A percentile compares a stretch with the other conserved stretches of the same genome.
Evolutionary conservation across 371 early-diverging fungal species (phyloP).

Genomic region (Zychaea mexicana): DNA sequence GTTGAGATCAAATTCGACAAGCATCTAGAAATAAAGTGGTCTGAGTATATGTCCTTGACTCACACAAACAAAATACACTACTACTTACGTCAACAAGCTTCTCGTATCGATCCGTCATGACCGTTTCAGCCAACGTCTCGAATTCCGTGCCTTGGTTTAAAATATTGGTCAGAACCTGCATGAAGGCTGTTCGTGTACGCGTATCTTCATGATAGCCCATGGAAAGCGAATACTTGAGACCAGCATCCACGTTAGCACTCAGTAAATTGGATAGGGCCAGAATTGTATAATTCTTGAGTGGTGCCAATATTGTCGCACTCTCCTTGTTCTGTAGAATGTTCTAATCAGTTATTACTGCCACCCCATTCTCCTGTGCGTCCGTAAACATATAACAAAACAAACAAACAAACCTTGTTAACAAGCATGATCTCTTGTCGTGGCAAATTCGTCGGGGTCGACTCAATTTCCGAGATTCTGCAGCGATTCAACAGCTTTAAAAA

Average conservation of each 20-base stretch:
- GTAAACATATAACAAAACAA: background rate
- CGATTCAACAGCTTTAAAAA: constrained; percentile 86
- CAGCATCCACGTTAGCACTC: constrained; percentile 89
- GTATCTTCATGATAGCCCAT: constrained; percentile 94
- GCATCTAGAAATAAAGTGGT: constrained; percentile 30
- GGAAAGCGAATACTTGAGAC: constrained; percentile 85
- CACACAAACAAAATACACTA: background rate
- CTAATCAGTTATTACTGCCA: too few relatives aligned
- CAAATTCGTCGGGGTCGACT: constrained; percentile 10
- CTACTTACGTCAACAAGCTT: constrained; percentile 74
- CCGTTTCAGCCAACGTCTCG: constrained; percentile 79
- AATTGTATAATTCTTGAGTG: constrained; percentile 83
- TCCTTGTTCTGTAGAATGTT: constrained; percentile 60
- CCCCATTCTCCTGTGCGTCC: too few relatives aligned
- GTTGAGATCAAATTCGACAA: constrained; percentile 68
- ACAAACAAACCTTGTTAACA: constrained; percentile 18
- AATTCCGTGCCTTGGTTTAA: constrained; percentile 88
- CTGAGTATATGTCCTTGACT: background rate
- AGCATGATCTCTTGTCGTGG: constrained; percentile 18
- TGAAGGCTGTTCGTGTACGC: constrained; percentile 86
- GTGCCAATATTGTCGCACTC: constrained; percentile 60
- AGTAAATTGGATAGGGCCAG: constrained; percentile 87
- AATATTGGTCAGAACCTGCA: constrained; percentile 91
- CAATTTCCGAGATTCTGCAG: constrained; percentile 66
- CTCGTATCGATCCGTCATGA: constrained; percentile 73